Evolutionary conservation across 768 basidiomycete species (phyloP), one percentile per base, ranked within the genome.

Genomic region (Cubamyces sp.): DNA sequence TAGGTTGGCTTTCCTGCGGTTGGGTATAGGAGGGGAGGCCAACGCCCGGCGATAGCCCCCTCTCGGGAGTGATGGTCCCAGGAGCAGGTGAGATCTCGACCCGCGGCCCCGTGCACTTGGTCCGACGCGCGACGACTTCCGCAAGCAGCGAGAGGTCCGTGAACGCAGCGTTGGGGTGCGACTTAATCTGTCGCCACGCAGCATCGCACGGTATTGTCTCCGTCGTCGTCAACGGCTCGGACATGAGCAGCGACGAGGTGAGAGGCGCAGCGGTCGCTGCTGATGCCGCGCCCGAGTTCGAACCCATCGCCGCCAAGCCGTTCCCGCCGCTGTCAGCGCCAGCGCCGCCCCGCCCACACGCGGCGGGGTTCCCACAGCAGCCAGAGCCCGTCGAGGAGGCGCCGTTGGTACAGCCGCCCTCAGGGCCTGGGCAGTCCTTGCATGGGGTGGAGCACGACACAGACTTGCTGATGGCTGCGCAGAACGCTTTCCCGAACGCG

Each of bases 101-200:
- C 41, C 80, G 81, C 16, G 92, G 88, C 18, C 91, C 91, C 1
- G 80, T 83, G 70, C 92, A 94, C 71, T 84, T 87, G 45, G 92
- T 87, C 54, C 89, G 82, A 57, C 92, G 90, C 8, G 91, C 87
- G 43, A 96, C 93, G 43, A 96, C 94, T 54, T 93, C 92, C 3
- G 94, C 94, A 46, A 96, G 83, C 55, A 96, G 80, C 2, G 85
- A 76, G 54, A 96, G 79, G 75, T 96, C 92, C 15, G 91, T 85
- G 71, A 94, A 94, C 30, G 87, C 84, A 55, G 91, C 87, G 67
- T 94, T 95, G 2, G 94, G 94, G 74, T 96, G 94, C 12, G 86
- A 84, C 75, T 94, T 94, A 64, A 96, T 79, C 66, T 87, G 87
- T 28, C 83, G 84, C 91, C 93, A 95, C 8, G 92, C 92, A 58